These are phyloP conservation scores for Scutellaria galericulata DNA, from an alignment of 257 asterid species.

Conservation along the genomic window DNA sequence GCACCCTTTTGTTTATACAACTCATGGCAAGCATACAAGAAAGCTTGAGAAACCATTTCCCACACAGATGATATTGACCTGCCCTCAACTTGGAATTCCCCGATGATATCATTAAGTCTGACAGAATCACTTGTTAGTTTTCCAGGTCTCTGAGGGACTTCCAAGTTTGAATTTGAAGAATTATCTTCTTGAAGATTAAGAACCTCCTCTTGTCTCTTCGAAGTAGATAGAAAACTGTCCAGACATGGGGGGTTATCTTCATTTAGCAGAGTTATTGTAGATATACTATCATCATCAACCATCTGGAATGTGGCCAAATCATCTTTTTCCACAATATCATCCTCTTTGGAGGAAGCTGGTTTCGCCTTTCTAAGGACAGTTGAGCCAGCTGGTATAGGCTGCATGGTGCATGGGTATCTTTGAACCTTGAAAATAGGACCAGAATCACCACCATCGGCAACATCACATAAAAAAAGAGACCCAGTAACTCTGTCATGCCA, in stretches of 20 bases:
- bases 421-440: conserved; percentile 79
- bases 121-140: conserved; percentile 36
- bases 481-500: conserved; percentile 97
- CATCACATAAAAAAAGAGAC: conserved; percentile 80
- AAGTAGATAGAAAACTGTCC: conserved; percentile 46
- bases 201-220: conserved; percentile 44
- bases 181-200: conserved; percentile 43
- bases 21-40: conserved; percentile 53
- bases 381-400: conserved; percentile 62
- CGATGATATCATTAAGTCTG: conserved; percentile 57
- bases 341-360: conserved; percentile 43
- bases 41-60: conserved; percentile 66
- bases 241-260: conserved; percentile 73
- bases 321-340: conserved; percentile 44
- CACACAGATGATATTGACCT: conserved; percentile 71
- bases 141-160: conserved; percentile 43
- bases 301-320: conserved; percentile 44
- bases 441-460: conserved; percentile 82
- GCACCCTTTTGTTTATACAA: conserved; percentile 65
- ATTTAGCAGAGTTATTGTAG: conserved; percentile 67
- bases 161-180: conserved; percentile 46
- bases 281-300: conserved; percentile 69
- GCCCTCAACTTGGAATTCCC: conserved; percentile 77
- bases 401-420: conserved; percentile 80
- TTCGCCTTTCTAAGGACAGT: conserved; percentile 62